Percentiles rank a stretch among this genome's conserved stretches.
These are phyloP conservation scores for Picea abies DNA, from an alignment of 83 land plant species.

Conservation along the genomic window DNA sequence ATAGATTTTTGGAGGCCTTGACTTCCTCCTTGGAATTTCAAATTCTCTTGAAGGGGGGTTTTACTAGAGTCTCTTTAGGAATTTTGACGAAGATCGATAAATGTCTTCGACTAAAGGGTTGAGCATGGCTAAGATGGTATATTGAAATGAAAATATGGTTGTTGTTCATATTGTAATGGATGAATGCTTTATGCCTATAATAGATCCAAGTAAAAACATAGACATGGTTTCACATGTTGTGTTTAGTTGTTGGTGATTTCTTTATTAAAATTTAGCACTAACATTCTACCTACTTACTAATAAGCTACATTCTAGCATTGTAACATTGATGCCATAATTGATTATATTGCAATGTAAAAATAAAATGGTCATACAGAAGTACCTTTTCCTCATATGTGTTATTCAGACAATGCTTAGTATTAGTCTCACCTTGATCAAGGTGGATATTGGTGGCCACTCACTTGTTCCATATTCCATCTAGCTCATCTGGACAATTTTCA, in stretches of 20 bases:
- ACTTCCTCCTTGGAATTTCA: conserved; percentile 50
- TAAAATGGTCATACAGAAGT: too few species aligned
- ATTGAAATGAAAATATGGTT: conserved; percentile 32
- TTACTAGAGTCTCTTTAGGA: conserved; percentile 55
- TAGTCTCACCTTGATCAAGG: too few species aligned
- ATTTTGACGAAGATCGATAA: conserved; percentile 35
- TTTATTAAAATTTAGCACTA: background rate
- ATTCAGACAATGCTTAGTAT: too few species aligned
- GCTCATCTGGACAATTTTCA: too few species aligned
- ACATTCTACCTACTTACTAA: background rate
- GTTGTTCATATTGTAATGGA: conserved; percentile 30
- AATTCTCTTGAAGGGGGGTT: conserved; percentile 60
- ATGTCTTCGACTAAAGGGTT: background rate
- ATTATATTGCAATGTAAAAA: background rate
- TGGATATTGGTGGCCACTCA: too few species aligned
- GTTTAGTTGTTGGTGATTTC: conserved; percentile 69
- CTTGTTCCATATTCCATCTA: too few species aligned
- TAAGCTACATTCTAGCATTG: too few species aligned
- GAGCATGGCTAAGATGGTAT: background rate
- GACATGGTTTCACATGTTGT: conserved; percentile 30
- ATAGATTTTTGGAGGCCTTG: conserved; percentile 53
- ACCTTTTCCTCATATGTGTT: too few species aligned
- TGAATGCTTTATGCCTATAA: conserved; percentile 27
- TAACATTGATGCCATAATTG: background rate
- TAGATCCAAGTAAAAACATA: conserved; percentile 26